Conservation (phyloP, 768 basidiomycete species). For the Suillus subaureus region DNA sequence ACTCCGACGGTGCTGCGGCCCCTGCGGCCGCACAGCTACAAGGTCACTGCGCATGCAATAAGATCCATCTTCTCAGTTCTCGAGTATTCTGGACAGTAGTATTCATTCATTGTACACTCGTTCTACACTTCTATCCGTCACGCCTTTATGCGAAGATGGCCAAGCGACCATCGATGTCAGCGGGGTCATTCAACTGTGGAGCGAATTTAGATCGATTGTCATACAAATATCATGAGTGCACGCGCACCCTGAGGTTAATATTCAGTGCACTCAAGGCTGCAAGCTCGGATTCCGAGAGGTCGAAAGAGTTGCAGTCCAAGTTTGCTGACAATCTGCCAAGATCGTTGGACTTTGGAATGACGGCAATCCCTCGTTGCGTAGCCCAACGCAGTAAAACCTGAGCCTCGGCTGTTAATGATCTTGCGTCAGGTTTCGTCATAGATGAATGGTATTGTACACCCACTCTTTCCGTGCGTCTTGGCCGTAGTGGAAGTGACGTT, state of each 20-base stretch:
- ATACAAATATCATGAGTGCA: background rate
- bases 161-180: slow-evolving; percentile 62
- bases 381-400: slow-evolving; percentile 83
- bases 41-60: background rate
- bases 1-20: slow-evolving; percentile 45
- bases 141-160: slow-evolving; percentile 66
- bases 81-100: background rate
- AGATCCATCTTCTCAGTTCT: background rate
- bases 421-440: background rate
- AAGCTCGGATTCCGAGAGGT: slow-evolving; percentile 61
- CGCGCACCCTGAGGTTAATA: slow-evolving; percentile 59
- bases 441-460: slow-evolving; percentile 8
- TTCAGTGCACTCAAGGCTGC: slow-evolving; percentile 61
- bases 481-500: slow-evolving; percentile 48
- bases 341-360: slow-evolving; percentile 73
- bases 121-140: slow-evolving; percentile 4
- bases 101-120: slow-evolving; percentile 9
- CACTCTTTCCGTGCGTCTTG: slow-evolving; percentile 54
- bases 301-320: slow-evolving; percentile 46
- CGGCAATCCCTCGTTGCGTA: slow-evolving; percentile 70
- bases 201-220: slow-evolving; percentile 9
- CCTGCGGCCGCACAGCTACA: slow-evolving; percentile 6
- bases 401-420: slow-evolving; percentile 37
- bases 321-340: slow-evolving; percentile 42
- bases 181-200: slow-evolving; percentile 68